phyloP scores from a whole-genome alignment of 176 grass and related monocot species.

The Metroxylon sagu region DNA sequence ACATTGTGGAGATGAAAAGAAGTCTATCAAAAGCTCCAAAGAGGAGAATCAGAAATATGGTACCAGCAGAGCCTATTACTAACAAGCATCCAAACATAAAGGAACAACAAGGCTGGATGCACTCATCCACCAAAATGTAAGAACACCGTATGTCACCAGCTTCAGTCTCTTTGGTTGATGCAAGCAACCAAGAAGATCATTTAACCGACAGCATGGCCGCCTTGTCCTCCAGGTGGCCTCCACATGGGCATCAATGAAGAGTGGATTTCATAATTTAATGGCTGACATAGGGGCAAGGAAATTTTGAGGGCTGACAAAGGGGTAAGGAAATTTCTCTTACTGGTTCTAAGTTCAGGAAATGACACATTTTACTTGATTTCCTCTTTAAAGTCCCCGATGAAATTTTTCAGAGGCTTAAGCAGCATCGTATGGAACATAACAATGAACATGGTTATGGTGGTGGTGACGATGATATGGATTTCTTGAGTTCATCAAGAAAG shows the following conservation, averaged over 20 bases:
- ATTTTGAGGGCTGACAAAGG: conserved; percentile 67
- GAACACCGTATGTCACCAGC: conserved; percentile 40
- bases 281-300: conserved; percentile 56
- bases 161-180: conserved; percentile 70
- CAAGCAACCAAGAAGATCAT: conserved; percentile 34
- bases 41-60: conserved; percentile 29
- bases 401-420: conserved; percentile 76
- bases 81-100: conserved; percentile 73
- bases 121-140: background rate
- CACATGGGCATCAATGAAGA: conserved; percentile 86
- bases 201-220: conserved; percentile 10
- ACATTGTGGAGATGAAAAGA: conserved; percentile 43
- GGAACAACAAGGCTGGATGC: conserved; percentile 42
- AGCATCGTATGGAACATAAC: conserved; percentile 11
- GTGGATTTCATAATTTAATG: conserved; percentile 87
- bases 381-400: conserved; percentile 73
- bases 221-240: conserved; percentile 37
- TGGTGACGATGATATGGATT: too few relatives aligned
- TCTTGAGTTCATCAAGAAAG: too few relatives aligned
- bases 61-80: conserved; percentile 44
- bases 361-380: conserved; percentile 20
- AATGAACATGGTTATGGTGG: too few relatives aligned
- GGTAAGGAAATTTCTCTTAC: conserved; percentile 59
- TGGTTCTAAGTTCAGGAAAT: conserved; percentile 58
- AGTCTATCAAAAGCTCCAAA: conserved; percentile 29